Conservation (phyloP, 1,284 basidiomycete genomes). For the Leccinum ponderosum region DNA sequence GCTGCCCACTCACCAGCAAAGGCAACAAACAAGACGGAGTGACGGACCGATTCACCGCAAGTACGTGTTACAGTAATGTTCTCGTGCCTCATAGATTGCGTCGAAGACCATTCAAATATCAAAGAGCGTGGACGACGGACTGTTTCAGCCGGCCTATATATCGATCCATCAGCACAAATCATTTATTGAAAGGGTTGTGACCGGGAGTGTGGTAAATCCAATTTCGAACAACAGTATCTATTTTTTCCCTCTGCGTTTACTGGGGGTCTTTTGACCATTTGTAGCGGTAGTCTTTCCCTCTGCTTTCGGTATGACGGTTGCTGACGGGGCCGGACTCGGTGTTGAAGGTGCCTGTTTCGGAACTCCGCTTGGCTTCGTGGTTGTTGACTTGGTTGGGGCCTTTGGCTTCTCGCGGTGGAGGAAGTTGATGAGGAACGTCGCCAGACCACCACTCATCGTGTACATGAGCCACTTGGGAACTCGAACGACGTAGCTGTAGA, state of each 20-base stretch:
- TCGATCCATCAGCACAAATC: neutral
- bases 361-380: conserved; percentile 2
- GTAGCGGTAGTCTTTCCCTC: conserved; percentile 20
- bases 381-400: conserved; percentile 1
- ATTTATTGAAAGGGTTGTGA: neutral
- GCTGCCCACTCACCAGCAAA: neutral
- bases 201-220: neutral
- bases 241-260: conserved; percentile 31
- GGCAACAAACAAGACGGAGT: neutral
- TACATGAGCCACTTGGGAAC: conserved; percentile 55
- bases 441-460: conserved; percentile 46
- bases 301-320: conserved; percentile 10
- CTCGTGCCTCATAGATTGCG: neutral
- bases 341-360: conserved; percentile 4
- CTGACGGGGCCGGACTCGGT: neutral
- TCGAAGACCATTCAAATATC: neutral
- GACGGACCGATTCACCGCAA: neutral
- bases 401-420: conserved; percentile 38
- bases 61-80: neutral
- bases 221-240: neutral
- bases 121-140: neutral
- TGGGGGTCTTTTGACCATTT: conserved; percentile 20
- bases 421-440: conserved; percentile 47
- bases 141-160: neutral
- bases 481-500: conserved; percentile 49